phyloP scores from a whole-genome alignment of 805 yeast genomes.

The Ogataea pini region DNA sequence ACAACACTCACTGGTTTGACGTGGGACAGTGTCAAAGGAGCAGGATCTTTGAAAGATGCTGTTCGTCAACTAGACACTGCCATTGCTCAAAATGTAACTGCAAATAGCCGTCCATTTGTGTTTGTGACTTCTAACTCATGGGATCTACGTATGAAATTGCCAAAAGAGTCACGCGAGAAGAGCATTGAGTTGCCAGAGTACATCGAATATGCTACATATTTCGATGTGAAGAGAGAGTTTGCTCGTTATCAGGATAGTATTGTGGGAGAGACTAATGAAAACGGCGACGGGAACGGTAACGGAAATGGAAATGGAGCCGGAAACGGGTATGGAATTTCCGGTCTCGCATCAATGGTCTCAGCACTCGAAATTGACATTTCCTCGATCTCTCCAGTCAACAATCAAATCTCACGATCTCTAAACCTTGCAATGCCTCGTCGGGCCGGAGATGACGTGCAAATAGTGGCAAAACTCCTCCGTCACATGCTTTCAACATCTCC shows the following conservation, averaged over 20 bases:
- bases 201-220: slow-evolving; percentile 71
- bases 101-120: slow-evolving; percentile 51
- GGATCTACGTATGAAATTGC: slow-evolving; percentile 75
- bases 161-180: slow-evolving; percentile 80
- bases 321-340: slow-evolving; percentile 22
- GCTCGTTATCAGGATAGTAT: slow-evolving; percentile 64
- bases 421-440: slow-evolving; percentile 39
- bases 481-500: slow-evolving; percentile 44
- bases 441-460: slow-evolving; percentile 46
- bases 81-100: slow-evolving; percentile 45
- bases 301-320: not conserved
- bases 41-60: slow-evolving; percentile 65
- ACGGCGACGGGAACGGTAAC: not conserved
- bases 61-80: slow-evolving; percentile 52
- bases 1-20: slow-evolving; percentile 53
- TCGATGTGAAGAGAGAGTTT: slow-evolving; percentile 76
- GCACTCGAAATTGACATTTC: slow-evolving; percentile 25
- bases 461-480: slow-evolving; percentile 46
- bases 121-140: slow-evolving; percentile 66
- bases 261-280: not conserved
- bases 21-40: slow-evolving; percentile 61
- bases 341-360: slow-evolving; percentile 8
- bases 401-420: slow-evolving; percentile 12
- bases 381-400: slow-evolving; percentile 21
- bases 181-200: slow-evolving; percentile 70